Evolutionary conservation across 169 alveolate genomes (phyloP).

Genomic region (Eimeria zaria): DNA sequence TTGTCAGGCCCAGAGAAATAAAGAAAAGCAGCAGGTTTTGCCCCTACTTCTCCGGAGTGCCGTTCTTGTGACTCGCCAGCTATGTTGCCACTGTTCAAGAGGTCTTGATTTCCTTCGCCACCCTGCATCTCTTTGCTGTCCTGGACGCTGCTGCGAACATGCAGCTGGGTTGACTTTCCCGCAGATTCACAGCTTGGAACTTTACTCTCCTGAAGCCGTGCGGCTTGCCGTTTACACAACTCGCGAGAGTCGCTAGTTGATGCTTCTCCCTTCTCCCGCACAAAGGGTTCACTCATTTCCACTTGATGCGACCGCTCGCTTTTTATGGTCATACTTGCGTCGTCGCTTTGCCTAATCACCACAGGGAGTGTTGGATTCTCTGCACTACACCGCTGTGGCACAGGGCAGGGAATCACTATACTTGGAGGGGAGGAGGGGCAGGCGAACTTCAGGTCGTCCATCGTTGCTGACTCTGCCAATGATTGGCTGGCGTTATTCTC

Average conservation of each 20-base stretch:
- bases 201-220: neutral
- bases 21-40: neutral
- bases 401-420: slow-evolving; percentile 7
- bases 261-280: neutral
- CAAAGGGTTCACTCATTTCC: neutral
- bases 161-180: neutral
- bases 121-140: neutral
- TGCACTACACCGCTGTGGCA: neutral
- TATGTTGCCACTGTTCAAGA: neutral
- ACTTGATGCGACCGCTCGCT: neutral
- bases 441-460: slow-evolving; percentile 7
- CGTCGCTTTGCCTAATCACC: neutral
- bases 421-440: slow-evolving; percentile 59
- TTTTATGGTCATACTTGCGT: neutral
- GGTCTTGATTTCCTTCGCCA: neutral
- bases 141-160: neutral
- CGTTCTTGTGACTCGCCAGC: neutral
- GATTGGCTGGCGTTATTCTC: neutral
- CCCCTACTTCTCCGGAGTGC: neutral
- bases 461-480: neutral
- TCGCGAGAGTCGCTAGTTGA: neutral
- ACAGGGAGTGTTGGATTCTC: neutral
- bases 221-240: neutral
- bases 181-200: neutral
- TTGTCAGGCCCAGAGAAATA: neutral